A percentile compares a stretch with the other conserved stretches of the same genome.
These are phyloP conservation scores for Fusarium redolens DNA, from an alignment of 2,329 filamentous ascomycete species.

Conservation along the genomic window DNA sequence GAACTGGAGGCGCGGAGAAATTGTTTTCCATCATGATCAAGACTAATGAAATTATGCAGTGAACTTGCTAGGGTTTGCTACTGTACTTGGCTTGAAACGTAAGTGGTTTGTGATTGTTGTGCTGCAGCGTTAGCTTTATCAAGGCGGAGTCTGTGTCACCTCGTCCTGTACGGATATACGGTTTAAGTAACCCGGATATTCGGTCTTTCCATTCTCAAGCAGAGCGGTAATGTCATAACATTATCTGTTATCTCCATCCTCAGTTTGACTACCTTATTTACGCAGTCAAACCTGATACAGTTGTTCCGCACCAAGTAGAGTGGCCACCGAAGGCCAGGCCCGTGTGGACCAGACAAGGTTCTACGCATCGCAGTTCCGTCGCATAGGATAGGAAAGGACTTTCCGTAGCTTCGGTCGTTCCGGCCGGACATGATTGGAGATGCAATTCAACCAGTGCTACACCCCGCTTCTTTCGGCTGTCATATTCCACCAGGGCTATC, in stretches of 20 bases:
- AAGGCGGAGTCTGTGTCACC: background rate
- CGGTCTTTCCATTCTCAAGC: background rate
- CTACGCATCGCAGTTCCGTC: background rate
- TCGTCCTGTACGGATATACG: background rate
- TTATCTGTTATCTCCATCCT: background rate
- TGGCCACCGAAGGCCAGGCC: background rate
- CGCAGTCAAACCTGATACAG: rapidly evolving
- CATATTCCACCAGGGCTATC: background rate
- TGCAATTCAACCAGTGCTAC: no score
- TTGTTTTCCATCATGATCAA: background rate
- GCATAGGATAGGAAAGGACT: background rate
- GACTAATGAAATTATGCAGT: background rate
- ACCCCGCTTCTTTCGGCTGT: background rate
- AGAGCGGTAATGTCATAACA: background rate
- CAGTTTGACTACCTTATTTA: background rate
- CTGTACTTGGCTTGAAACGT: rapidly evolving
- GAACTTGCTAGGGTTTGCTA: background rate
- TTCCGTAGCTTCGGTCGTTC: background rate
- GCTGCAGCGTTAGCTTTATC: background rate
- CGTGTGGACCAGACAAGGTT: background rate
- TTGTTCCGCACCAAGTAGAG: background rate
- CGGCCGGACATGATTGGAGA: background rate
- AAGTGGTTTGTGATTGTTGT: background rate
- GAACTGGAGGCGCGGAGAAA: background rate
- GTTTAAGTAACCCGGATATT: background rate